Evolutionary conservation across 2,329 filamentous ascomycete genomes (phyloP).

Genomic region (Sporothrix protearum): DNA sequence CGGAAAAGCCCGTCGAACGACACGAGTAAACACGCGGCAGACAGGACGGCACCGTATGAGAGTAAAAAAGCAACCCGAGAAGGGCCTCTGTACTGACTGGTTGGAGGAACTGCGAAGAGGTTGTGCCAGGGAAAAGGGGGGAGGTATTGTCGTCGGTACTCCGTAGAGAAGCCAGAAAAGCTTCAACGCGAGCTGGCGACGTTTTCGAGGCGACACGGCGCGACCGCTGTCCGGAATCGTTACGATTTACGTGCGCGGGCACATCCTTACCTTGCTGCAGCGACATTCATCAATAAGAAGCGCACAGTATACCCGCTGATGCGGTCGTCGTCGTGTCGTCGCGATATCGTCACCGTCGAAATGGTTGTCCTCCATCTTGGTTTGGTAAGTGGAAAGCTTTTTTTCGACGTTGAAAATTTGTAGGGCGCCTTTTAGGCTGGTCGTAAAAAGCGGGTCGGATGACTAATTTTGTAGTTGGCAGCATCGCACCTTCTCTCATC

Average conservation of each 20-base stretch:
- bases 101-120: not conserved
- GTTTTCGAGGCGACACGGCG: not conserved
- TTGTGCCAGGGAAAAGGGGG: not conserved
- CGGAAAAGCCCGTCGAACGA: constrained; percentile 6
- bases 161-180: not conserved
- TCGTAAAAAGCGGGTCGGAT: not conserved
- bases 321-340: not conserved
- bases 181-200: not conserved
- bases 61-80: not conserved
- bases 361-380: not conserved
- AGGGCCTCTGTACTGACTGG: constrained; percentile 5
- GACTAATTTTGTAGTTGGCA: not conserved
- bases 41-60: not conserved
- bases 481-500: not conserved
- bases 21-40: not conserved
- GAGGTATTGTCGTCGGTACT: not conserved
- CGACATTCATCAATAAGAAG: not conserved
- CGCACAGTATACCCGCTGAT: not conserved
- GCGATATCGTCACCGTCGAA: not conserved
- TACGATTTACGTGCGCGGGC: not conserved
- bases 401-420: not conserved
- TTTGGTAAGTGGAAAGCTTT: not conserved
- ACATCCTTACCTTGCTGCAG: not conserved
- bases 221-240: not conserved
- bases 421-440: not conserved